Evolutionary conservation across 2,329 filamentous ascomycete genomes (phyloP).

Genomic region (Botrytis paeoniae): DNA sequence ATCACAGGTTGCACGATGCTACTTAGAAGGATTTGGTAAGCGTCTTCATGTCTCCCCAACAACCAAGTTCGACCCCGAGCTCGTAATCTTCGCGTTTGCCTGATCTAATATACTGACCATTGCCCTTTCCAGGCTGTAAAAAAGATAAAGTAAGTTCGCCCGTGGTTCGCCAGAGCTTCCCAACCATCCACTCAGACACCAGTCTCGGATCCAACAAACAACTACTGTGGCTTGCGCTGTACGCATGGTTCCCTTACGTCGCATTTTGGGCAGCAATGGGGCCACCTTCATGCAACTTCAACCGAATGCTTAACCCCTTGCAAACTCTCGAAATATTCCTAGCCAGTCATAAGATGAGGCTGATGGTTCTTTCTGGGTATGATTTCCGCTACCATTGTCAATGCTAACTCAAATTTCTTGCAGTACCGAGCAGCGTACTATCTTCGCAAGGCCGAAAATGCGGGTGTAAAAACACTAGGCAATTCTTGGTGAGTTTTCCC

Average conservation of each 20-base stretch:
- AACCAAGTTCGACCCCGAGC: conserved; percentile 2
- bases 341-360: conserved; percentile 44
- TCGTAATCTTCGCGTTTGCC: conserved; percentile 15
- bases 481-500: conserved; percentile 78
- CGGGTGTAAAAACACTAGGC: conserved; percentile 84
- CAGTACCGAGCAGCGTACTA: conserved; percentile 83
- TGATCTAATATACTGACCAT: conserved; percentile 16
- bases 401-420: conserved; percentile 21
- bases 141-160: conserved; percentile 86
- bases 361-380: conserved; percentile 36
- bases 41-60: not conserved
- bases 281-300: conserved; percentile 25
- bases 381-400: not conserved
- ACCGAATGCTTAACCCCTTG: conserved; percentile 21
- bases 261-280: conserved; percentile 47
- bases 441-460: conserved; percentile 85
- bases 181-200: conserved; percentile 18
- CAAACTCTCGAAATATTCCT: conserved; percentile 26
- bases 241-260: conserved; percentile 30
- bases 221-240: conserved; percentile 34
- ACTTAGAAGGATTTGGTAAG: conserved; percentile 83
- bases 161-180: conserved; percentile 1
- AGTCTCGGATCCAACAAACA: conserved; percentile 7
- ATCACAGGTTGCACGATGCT: conserved; percentile 70
- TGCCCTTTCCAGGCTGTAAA: conserved; percentile 54